Conservation (phyloP, 305 asterid species). For the Solanum chacoense region DNA sequence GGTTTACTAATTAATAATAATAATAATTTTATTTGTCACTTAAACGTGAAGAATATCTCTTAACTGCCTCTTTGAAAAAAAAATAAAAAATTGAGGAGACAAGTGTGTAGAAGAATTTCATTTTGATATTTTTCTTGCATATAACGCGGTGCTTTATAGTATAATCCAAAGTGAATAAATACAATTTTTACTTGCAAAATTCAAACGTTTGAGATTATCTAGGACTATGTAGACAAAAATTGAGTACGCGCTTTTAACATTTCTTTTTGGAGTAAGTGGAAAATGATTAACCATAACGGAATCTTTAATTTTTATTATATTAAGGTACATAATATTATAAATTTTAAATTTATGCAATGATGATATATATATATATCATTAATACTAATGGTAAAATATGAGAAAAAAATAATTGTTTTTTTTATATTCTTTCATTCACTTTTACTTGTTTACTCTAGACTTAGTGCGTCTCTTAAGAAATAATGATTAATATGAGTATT, state of each 20-base stretch:
- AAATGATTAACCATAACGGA: neutral
- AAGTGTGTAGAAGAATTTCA: neutral
- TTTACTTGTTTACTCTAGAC: too few relatives aligned
- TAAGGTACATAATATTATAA: neutral
- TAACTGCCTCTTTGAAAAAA: slow-evolving; percentile 63
- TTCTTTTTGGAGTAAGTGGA: neutral
- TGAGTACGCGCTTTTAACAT: neutral
- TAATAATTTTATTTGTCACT: neutral
- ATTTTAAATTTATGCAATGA: neutral
- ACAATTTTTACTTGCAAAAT: slow-evolving; percentile 27
- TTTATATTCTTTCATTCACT: too few relatives aligned
- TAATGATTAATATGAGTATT: too few relatives aligned
- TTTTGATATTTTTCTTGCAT: slow-evolving; percentile 28
- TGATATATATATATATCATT: too few relatives aligned
- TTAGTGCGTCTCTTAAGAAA: neutral
- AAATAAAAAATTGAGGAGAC: slow-evolving; percentile 29
- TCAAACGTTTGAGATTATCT: slow-evolving; percentile 57
- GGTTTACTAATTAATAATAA: neutral
- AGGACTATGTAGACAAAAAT: slow-evolving; percentile 42
- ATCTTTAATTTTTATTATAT: neutral
- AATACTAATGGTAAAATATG: neutral
- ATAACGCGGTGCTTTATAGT: slow-evolving; percentile 42
- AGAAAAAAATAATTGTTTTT: neutral
- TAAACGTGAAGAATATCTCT: neutral
- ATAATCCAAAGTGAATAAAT: slow-evolving; percentile 16